Evolutionary conservation across 495 filamentous ascomycete genomes (phyloP), one percentile per base, ranked within the genome.

Genomic region (Penicillium paradoxum): DNA sequence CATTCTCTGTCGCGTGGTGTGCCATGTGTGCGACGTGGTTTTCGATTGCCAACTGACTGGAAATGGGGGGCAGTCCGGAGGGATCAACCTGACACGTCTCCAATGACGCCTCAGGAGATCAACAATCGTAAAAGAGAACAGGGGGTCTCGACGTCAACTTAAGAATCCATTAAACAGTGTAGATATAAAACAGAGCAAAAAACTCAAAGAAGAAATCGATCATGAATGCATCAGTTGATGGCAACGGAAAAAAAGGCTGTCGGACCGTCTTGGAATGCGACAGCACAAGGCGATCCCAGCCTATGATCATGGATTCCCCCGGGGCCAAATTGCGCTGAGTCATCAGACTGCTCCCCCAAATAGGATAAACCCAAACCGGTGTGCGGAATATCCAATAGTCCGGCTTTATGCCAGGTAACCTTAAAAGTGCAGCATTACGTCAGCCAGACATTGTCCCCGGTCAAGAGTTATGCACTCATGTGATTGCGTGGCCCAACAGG

Each of bases 1-100:
- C 59, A 17, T 66, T 64, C 21, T 37, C 42, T 32, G 58, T 38
- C 21, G 62, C 52, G 45, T 38, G 50, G 39, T 58, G 41, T 19
- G 56, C 59, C 62, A 67, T 65, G 21, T 47, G 55, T 32, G 29
- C 27, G 36, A 48, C 37, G 30, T 49, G 7, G 42, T 44, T 48
- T 21, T 58, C 53, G 49, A 47, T 47, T 43, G 38, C 27, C 29
- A 51, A 51, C 49, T 49, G 51, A 55, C 39, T 41, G 33, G 38
- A 37, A 32, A 42, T 46, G 42, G 43, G 37, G 40, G 48, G 51
- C 24, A 41, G 30, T 52, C 46, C 45, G 44, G 53, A 45, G 52
- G 38, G 46, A 45, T 53, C 41, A 65, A 67, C 62, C 55, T 63
- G 62, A 65, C 65, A 67, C 65, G 65, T 67, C 62, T 56, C 57